Conservation (phyloP, 345 rosid species). For the Aegle marmelos region DNA sequence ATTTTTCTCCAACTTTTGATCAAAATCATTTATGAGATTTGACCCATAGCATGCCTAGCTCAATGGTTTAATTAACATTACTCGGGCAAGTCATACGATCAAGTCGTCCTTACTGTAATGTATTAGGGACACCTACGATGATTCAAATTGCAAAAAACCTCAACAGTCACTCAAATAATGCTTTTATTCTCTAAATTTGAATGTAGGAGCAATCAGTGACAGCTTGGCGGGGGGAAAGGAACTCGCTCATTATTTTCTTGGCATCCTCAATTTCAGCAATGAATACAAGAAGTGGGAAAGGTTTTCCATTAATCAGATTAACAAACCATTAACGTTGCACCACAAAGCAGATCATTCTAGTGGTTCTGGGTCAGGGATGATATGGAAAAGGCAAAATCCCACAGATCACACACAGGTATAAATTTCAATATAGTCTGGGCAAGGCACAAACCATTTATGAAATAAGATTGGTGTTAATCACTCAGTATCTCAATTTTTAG, state of each 20-base stretch:
- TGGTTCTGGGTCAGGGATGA: conserved; percentile 16
- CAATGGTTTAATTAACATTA: not conserved
- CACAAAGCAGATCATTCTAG: conserved; percentile 21
- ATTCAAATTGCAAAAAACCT: not conserved
- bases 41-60: not conserved
- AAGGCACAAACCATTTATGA: not conserved
- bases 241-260: conserved; percentile 56
- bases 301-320: conserved; percentile 18
- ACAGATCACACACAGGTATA: conserved; percentile 83
- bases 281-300: conserved; percentile 74
- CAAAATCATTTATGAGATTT: not conserved
- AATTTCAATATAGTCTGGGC: not conserved
- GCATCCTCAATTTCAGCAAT: conserved; percentile 50
- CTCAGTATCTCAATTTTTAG: not conserved
- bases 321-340: conserved; percentile 6
- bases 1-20: not conserved
- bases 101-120: not conserved
- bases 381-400: conserved; percentile 43
- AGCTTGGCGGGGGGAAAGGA: conserved; percentile 47
- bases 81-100: not conserved
- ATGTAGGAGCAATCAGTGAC: conserved; percentile 62
- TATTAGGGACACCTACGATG: not conserved
- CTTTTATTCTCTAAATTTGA: conserved; percentile 24
- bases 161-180: not conserved
- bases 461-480: not conserved